Conservation (phyloP, 2,329 filamentous ascomycete genomes). For the Alternaria tenuissima region DNA sequence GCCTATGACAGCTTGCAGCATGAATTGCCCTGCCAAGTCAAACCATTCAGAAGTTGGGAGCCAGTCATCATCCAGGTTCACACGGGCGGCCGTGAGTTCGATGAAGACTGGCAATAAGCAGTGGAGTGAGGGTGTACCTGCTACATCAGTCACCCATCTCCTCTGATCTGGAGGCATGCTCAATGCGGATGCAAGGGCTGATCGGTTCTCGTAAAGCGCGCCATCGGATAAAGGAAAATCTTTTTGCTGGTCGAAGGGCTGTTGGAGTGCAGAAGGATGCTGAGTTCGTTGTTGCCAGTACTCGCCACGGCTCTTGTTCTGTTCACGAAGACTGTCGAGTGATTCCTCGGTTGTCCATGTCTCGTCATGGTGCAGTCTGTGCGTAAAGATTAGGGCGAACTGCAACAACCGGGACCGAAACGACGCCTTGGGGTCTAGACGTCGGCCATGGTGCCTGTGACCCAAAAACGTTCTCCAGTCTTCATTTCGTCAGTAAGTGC, state of each 20-base stretch:
- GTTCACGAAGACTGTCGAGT: constrained; percentile 46
- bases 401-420: constrained; percentile 60
- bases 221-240: constrained; percentile 41
- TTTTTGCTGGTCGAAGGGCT: constrained; percentile 35
- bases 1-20: constrained; percentile 61
- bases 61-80: constrained; percentile 42
- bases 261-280: constrained; percentile 29
- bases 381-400: constrained; percentile 56
- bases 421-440: constrained; percentile 51
- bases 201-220: constrained; percentile 39
- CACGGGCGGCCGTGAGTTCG: constrained; percentile 57
- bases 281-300: constrained; percentile 35
- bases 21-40: constrained; percentile 57
- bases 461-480: constrained; percentile 57
- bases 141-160: constrained; percentile 43
- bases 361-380: constrained; percentile 50
- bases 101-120: constrained; percentile 60
- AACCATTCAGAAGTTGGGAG: constrained; percentile 53
- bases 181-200: constrained; percentile 34
- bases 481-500: constrained; percentile 19
- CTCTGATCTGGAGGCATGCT: constrained; percentile 35
- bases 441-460: constrained; percentile 48
- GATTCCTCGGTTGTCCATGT: constrained; percentile 50
- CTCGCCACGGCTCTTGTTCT: constrained; percentile 46
- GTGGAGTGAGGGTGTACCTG: constrained; percentile 49